Evolutionary conservation across 2,329 filamentous ascomycete species (phyloP), one percentile per base, ranked within the genome.

Genomic region (Phialophora expanda): DNA sequence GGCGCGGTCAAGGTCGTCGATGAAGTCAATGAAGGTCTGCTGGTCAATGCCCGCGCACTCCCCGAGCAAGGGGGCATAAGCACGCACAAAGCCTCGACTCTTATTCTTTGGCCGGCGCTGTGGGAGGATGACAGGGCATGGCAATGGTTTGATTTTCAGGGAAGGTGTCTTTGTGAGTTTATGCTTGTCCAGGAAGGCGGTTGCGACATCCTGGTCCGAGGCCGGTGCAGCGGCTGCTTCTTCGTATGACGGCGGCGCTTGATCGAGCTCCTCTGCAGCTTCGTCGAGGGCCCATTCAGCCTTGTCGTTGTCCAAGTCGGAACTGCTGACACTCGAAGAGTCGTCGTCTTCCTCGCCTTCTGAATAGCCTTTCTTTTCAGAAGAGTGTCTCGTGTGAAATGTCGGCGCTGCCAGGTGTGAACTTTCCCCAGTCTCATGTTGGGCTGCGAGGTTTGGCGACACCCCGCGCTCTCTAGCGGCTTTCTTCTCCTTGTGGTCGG

Each of bases 61-160:
- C n/a, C 75, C 76, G 0, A 87, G 76, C 0, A 81, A 73, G 0
- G 84, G 84, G 0, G 84, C 78, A 70, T 86, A 86, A 0, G 82
- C 84, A n/a, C 80, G 78, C 3, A 85, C 75, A 68, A 86, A 86
- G 0, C 84, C 85, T 12, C 84, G 77, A 0, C 74, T 72, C 59
- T 81, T 81, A 34, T 79, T 76, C 32, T 79, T 77, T 0, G 84
- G 84, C 11, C 85, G 79, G 2, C 84, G 75, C 64, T 86, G 85
- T 0, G 83, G 82, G 3, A 86, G 73, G 24, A 86, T 79, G 24
- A 86, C 81, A 0, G 83, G 83, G 56, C 77, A 76, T n/a, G 78
- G 66, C 6, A 72, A 65, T 2, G 66, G 64, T 51, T 61, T 62
- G 48, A 61, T 59, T 3, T 41, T 44, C 41, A 61, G 22, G 14